Percentiles rank a stretch among this genome's conserved stretches.
Evolutionary conservation across 345 rosid species (phyloP).

Genomic region (Crucihimalaya himalaica): DNA sequence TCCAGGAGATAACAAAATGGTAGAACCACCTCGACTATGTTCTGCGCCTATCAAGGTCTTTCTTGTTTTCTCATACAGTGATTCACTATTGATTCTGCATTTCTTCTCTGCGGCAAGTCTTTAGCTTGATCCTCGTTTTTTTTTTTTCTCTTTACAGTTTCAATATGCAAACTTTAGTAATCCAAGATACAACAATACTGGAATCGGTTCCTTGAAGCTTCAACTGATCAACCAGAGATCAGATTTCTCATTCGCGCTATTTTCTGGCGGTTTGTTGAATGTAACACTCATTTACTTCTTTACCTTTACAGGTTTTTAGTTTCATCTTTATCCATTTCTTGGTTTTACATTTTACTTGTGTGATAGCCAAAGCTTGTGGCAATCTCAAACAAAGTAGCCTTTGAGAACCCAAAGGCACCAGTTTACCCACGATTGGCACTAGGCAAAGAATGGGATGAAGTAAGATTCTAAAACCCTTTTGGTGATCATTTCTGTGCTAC

Average conservation of each 20-base stretch:
- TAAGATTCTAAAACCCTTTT: slow-evolving; percentile 29
- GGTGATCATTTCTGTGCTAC: background rate
- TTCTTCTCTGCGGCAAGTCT: background rate
- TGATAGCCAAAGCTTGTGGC: slow-evolving; percentile 71
- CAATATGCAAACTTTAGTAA: slow-evolving; percentile 66
- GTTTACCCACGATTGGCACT: slow-evolving; percentile 72
- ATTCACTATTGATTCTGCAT: slow-evolving; percentile 5
- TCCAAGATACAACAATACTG: slow-evolving; percentile 50
- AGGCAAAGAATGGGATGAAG: slow-evolving; percentile 74
- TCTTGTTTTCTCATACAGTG: background rate
- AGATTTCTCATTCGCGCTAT: slow-evolving; percentile 63
- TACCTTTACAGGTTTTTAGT: background rate
- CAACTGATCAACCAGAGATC: slow-evolving; percentile 79
- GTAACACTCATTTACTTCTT: slow-evolving; percentile 38
- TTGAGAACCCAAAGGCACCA: slow-evolving; percentile 66
- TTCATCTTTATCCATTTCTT: background rate
- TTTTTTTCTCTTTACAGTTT: slow-evolving; percentile 42
- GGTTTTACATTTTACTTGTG: background rate
- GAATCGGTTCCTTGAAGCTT: slow-evolving; percentile 65
- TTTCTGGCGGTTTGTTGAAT: slow-evolving; percentile 60
- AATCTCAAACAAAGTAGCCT: slow-evolving; percentile 57
- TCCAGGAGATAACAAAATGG: slow-evolving; percentile 46
- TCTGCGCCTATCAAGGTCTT: slow-evolving; percentile 75
- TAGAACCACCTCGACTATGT: slow-evolving; percentile 54
- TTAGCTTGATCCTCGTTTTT: background rate